Evolutionary conservation across 495 filamentous ascomycete species (phyloP), one percentile per base, ranked within the genome.

Genomic region (Xylaria palmicola): DNA sequence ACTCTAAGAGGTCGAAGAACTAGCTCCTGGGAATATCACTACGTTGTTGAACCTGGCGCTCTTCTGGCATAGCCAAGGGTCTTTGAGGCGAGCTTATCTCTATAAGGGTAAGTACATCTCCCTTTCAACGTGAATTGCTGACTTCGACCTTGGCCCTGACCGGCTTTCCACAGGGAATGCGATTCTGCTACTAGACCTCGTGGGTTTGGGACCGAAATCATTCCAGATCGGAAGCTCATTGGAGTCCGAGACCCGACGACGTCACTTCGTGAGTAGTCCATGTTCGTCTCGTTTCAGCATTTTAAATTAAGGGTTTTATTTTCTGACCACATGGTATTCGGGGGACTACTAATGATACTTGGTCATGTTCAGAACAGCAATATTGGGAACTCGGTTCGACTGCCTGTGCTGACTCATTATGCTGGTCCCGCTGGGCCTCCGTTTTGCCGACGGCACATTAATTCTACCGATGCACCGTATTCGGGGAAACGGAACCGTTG

Each of bases 171-270:
- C 17, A 54, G 51, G 51, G 9, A 34, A 37, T 40, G 51, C 51
- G 10, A 39, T 54, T 40, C 51, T 54, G 17, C 27, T 54, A 12
- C 51, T 40, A n/a, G 51, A 54, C 27, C 32, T 54, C 49, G 19
- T 54, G 12, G 51, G 51, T 4, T n/a, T 54, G 6, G 51, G 51
- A 20, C 51, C 51, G 15, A 54, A 54, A 8, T 32, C 48, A 3
- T 8, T 50, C 1, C 4, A 26, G 13, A n/a, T 24, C 6, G 19
- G 24, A 12, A 40, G 40, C 10, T 54, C 51, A 5, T 39, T 54
- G 17, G 30, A 54, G 51, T 54, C 51, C 30, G 51, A 54, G 32
- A 39, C 40, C 32, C 32, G 34, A 54, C 51, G 51, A 4, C 51
- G 51, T 37, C 32, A 30, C 20, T 54, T 54, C 34, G n/a, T n/a